Conservation (phyloP, 169 alveolate species). For the Plasmodium sp. region DNA sequence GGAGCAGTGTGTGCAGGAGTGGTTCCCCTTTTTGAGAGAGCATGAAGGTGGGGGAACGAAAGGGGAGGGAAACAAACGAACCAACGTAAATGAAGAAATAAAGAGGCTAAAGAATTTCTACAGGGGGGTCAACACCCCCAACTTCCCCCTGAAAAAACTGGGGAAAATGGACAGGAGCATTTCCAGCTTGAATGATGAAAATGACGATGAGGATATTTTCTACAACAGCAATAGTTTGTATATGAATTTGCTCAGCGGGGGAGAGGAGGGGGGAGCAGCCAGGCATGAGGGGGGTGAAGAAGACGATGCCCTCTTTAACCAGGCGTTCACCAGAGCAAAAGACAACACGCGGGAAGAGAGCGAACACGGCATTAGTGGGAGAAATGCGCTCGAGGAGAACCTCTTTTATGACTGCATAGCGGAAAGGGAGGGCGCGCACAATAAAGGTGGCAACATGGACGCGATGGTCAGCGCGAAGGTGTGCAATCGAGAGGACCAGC, state of each 20-base stretch:
- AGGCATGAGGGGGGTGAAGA: background rate
- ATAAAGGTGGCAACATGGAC: background rate
- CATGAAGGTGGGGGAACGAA: background rate
- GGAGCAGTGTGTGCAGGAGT: conserved; percentile 48
- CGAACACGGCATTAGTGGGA: background rate
- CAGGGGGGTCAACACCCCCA: conserved; percentile 52
- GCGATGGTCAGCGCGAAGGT: background rate
- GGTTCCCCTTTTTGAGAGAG: conserved; percentile 75
- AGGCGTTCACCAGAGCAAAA: background rate
- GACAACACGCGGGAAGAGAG: background rate
- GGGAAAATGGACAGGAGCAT: conserved; percentile 48
- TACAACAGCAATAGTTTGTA: conserved; percentile 51
- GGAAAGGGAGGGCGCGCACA: background rate
- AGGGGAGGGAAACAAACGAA: background rate
- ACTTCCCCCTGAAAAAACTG: conserved; percentile 55
- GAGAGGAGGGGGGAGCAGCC: background rate
- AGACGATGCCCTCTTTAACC: background rate
- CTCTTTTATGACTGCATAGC: conserved; percentile 36
- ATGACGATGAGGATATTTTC: conserved; percentile 47
- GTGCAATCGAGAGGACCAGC: background rate
- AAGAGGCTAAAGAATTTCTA: conserved; percentile 11
- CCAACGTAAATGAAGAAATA: conserved; percentile 15
- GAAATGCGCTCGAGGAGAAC: background rate
- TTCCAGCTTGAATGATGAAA: conserved; percentile 47
- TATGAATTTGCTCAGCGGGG: conserved; percentile 28